Evolutionary conservation across 345 rosid genomes (phyloP).

Genomic region (Populus pruinosa): DNA sequence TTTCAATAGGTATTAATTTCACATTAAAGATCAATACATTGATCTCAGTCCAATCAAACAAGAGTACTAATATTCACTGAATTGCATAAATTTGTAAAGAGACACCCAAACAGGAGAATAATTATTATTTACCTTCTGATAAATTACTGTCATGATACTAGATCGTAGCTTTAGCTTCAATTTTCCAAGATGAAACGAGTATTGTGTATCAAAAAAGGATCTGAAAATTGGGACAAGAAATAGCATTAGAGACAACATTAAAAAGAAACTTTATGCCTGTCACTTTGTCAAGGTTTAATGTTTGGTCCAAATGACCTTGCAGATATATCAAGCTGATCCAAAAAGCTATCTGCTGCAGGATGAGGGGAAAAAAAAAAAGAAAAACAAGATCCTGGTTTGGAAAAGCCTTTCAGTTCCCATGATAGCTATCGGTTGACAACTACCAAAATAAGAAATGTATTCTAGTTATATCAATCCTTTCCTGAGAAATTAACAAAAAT

Average conservation of each 20-base stretch:
- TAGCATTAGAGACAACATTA: neutral
- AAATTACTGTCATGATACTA: slow-evolving; percentile 79
- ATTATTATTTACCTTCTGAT: slow-evolving; percentile 54
- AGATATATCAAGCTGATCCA: too few species aligned
- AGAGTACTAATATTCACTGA: neutral
- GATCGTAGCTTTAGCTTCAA: slow-evolving; percentile 78
- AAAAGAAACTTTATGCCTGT: too few species aligned
- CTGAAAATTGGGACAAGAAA: slow-evolving; percentile 40
- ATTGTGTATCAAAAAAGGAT: slow-evolving; percentile 87
- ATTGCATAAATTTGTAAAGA: neutral
- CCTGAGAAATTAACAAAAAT: neutral
- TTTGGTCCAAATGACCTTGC: neutral
- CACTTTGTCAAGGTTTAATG: neutral
- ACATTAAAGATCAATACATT: neutral
- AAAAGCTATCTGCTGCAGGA: too few species aligned
- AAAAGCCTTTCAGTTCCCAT: neutral
- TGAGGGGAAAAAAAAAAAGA: too few species aligned
- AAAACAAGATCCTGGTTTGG: neutral
- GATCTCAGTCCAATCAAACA: neutral
- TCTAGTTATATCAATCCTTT: neutral
- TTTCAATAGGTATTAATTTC: neutral
- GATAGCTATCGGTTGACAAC: neutral
- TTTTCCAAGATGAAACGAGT: slow-evolving; percentile 64
- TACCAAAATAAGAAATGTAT: neutral
- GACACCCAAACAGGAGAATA: slow-evolving; percentile 3